Base-by-base conservation (phyloP, 345 rosid species). In the Bruguiera sexangula region DNA sequence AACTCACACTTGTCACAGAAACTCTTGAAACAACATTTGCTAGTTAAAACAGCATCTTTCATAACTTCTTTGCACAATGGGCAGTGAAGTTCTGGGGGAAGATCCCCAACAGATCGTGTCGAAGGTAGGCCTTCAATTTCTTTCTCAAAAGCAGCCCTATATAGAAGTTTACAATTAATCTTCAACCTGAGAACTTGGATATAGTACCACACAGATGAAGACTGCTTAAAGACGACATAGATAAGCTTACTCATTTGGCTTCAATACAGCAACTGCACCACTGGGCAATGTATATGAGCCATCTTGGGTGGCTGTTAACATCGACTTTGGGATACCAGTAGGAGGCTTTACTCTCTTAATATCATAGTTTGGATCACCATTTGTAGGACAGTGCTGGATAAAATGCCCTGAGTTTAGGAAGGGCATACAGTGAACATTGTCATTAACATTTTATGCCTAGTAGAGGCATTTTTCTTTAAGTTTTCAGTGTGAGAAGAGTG, bases 251-350 rank as follows among this genome's bases (percentile, higher is more conserved):
- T 96, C 99, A 73, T 96, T 96, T 57, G 98, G 99, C 83, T 74
- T 90, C 81, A 96, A 78, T 74, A 90, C 93, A 66, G 98, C 98
- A 85, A 83, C 94, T 51, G 90, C 97, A 31, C 99, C 99, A 82
- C 93, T 90, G 53, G 99, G 99, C 76, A 96, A 80, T 55, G 96
- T 89, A 83, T 92, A 92, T 48, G 98, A 96, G 62, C 99, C 99
- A 76, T 92, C 97, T 60, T 93, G 92, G 60, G 89, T 89, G 21
- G 92, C 87, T 88, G 89, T 84, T 66, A 96, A 84, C 99, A 96
- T 96, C 16, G 99, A 96, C 85, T 92, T 96, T 34, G 99, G 98
- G 66, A 96, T 92, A 51, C 99, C 99, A 46, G 97, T 96, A n/a
- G 98, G 96, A 72, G 91, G 98, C 72, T 85, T 96, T 67, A 88